Evolutionary conservation across 257 asterid genomes (phyloP).

Genomic region (Petunia axillaris): DNA sequence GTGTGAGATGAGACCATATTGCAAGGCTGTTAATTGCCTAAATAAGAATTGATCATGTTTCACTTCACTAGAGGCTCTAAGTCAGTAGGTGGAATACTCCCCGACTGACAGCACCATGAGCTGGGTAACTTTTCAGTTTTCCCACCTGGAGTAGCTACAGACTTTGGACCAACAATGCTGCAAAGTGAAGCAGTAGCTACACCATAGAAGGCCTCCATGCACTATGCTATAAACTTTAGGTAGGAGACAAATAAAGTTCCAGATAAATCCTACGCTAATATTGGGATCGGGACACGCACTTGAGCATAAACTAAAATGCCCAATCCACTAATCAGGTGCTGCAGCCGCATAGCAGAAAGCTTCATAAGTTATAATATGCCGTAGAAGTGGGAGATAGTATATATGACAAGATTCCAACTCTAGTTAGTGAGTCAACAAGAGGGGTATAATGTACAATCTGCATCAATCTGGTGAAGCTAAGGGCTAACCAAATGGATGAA

Average conservation of each 20-base stretch:
- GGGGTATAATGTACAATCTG: background rate
- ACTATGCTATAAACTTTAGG: background rate
- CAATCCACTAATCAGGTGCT: background rate
- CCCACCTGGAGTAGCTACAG: background rate
- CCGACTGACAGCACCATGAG: background rate
- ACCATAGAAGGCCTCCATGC: background rate
- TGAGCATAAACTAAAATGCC: background rate
- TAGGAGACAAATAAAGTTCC: background rate
- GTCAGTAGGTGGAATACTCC: background rate
- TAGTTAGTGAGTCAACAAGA: background rate
- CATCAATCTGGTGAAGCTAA: background rate
- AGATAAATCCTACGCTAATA: background rate
- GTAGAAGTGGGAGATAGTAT: slow-evolving; percentile 13
- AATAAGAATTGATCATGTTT: background rate
- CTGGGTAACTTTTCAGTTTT: background rate
- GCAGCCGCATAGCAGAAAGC: background rate
- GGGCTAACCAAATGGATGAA: slow-evolving; percentile 10
- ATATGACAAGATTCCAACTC: background rate
- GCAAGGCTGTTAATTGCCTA: background rate
- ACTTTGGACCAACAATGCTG: background rate
- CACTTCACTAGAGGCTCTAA: background rate
- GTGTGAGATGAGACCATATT: background rate
- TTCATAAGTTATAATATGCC: background rate
- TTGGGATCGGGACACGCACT: background rate
- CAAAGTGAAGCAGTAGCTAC: background rate